Evolutionary conservation across 345 rosid genomes (phyloP), one percentile per base, ranked within the genome.

Genomic region (Passiflora organensis): DNA sequence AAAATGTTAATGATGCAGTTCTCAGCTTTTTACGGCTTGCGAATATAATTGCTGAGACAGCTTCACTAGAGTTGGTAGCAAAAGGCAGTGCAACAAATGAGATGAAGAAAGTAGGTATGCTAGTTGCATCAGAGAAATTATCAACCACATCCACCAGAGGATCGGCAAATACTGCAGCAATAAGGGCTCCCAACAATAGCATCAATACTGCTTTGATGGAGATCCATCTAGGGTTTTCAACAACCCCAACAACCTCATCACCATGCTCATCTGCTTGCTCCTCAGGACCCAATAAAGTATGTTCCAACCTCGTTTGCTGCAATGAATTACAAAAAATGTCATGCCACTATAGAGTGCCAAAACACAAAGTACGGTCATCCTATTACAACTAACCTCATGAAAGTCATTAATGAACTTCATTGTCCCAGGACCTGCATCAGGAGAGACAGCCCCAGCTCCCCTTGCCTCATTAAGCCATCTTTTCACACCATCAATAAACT

Each of bases 61-160:
- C 80, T 85, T 93, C 97, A 55, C 99, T 83, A 17, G 97, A 83
- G 70, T 86, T 89, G 62, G 96, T 93, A 52, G 97, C 99, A 64
- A 89, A 67, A 42, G 99, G 99, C 65, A 93, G 80, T 28, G 72
- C 95, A 22, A 93, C 82, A 55, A 89, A 93, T 9, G 99, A 93
- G 70, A 89, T 89, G 76, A 93, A 93, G 80, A 93, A 93, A 56
- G 97, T 68, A 13, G 99, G 96, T 63, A 93, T 89, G 51, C 88
- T 81, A n/a, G 99, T 89, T 6, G 96, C 94, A 56, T 66, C 75
- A 1, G 97, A 93, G 66, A 89, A 89, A 68, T 89, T 78, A 64
- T 89, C 86, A 17, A 89, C 96, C 4, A 80, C 89, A 63, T 93
- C 99, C 2, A 89, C 99, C n/a, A 89, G 80, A 28, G 97, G 96